Conservation (phyloP, 139 green algal genomes). For the Tetraselmis chui region DNA sequence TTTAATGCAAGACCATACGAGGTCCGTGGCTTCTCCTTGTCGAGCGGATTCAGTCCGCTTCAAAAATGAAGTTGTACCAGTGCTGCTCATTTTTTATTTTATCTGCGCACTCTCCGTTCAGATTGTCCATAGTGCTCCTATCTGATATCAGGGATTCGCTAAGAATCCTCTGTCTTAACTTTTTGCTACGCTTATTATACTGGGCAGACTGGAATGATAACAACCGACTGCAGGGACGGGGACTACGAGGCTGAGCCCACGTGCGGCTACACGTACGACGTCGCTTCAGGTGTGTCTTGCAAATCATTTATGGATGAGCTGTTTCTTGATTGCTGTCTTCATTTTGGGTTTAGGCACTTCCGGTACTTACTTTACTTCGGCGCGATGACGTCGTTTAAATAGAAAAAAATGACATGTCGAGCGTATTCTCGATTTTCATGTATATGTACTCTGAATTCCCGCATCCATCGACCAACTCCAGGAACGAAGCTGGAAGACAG, state of each 20-base stretch:
- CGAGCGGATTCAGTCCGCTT: neutral
- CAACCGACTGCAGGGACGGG: neutral
- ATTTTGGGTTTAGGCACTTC: no score
- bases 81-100: neutral
- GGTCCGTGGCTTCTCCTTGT: neutral
- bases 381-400: no score
- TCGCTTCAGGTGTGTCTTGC: neutral
- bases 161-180: neutral
- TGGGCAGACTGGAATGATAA: neutral
- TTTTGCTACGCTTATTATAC: neutral
- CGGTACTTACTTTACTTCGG: neutral
- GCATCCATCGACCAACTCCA: neutral
- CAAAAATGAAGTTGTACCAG: neutral
- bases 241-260: neutral
- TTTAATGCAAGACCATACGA: neutral
- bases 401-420: neutral
- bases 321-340: no score
- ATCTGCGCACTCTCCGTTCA: no score
- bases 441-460: neutral
- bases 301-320: neutral
- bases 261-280: neutral
- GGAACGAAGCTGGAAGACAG: neutral
- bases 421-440: neutral
- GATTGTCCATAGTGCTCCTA: neutral
- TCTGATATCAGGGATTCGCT: neutral